Conservation (phyloP, 441 rosid species). For the Arabidopsis hybrid region DNA sequence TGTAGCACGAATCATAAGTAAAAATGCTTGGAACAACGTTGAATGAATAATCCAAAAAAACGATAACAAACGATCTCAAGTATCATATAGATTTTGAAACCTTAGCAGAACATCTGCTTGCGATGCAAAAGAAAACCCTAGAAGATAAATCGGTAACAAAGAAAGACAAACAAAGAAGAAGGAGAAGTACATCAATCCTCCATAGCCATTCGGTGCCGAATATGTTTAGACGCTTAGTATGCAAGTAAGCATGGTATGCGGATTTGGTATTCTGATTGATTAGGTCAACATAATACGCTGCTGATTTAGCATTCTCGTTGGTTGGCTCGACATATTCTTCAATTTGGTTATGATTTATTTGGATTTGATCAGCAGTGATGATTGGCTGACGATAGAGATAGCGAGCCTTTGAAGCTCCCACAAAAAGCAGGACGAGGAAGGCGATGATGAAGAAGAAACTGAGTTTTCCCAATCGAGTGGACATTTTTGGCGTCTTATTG, state of each 20-base stretch:
- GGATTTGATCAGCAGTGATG: background rate
- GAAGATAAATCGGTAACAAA: background rate
- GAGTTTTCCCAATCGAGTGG: too few species aligned
- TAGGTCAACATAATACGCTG: background rate
- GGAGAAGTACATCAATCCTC: background rate
- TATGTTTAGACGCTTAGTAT: background rate
- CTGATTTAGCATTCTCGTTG: too few species aligned
- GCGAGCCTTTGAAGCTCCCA: too few species aligned
- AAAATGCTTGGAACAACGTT: background rate
- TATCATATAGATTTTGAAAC: background rate
- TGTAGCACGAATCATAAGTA: background rate
- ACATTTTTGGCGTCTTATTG: too few species aligned
- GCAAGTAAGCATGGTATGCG: background rate
- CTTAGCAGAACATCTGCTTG: constrained; percentile 1
- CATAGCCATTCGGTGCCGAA: background rate
- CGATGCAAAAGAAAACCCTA: constrained; percentile 2
- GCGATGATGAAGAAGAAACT: background rate
- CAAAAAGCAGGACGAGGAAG: too few species aligned
- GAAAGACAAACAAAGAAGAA: background rate
- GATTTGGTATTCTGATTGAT: constrained; percentile 1
- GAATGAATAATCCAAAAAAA: background rate
- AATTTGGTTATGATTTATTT: background rate
- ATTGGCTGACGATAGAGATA: background rate
- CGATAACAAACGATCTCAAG: background rate
- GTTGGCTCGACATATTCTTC: background rate